A percentile compares a stretch with the other conserved stretches of the same genome.
Conservation (phyloP, 1,284 basidiomycete genomes). For the Abortiporus biennis region DNA sequence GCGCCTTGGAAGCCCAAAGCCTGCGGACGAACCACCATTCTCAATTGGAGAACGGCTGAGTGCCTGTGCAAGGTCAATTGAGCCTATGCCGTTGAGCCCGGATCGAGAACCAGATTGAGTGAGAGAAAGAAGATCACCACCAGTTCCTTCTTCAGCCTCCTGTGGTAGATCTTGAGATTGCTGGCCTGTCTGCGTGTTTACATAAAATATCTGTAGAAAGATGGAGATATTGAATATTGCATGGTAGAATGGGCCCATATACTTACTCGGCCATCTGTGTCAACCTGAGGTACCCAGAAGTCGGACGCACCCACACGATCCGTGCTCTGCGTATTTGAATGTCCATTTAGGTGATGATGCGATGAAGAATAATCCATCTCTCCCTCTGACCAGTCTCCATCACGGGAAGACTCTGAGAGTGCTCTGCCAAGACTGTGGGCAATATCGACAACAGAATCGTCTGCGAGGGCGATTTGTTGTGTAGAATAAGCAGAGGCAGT, state of each 20-base stretch:
- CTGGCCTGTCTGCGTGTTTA: constrained; percentile 88
- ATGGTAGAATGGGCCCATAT: neutral
- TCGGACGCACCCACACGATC: constrained; percentile 44
- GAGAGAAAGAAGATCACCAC: constrained; percentile 53
- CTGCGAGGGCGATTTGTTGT: constrained; percentile 10
- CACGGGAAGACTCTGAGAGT: constrained; percentile 26
- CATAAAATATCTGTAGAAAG: constrained; percentile 78
- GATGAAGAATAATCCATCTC: constrained; percentile 16
- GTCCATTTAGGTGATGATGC: constrained; percentile 10
- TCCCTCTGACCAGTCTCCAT: constrained; percentile 24
- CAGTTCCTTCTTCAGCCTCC: constrained; percentile 57
- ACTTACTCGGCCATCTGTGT: constrained; percentile 66
- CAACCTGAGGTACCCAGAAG: constrained; percentile 77
- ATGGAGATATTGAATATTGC: constrained; percentile 2
- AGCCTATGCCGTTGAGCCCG: constrained; percentile 36
- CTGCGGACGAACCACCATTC: constrained; percentile 32
- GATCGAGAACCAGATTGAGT: constrained; percentile 48
- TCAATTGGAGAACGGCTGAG: constrained; percentile 3
- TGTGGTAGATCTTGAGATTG: constrained; percentile 81
- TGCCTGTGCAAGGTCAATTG: constrained; percentile 25
- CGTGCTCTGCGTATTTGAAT: constrained; percentile 3
- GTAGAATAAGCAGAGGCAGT: constrained; percentile 24
- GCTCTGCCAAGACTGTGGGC: constrained; percentile 42
- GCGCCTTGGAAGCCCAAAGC: constrained; percentile 55
- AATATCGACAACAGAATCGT: constrained; percentile 41